A percentile compares a stretch with the other conserved stretches of the same genome.
phyloP scores from a whole-genome alignment of 2,329 filamentous ascomycete species.

The Aureobasidium mangrovei region DNA sequence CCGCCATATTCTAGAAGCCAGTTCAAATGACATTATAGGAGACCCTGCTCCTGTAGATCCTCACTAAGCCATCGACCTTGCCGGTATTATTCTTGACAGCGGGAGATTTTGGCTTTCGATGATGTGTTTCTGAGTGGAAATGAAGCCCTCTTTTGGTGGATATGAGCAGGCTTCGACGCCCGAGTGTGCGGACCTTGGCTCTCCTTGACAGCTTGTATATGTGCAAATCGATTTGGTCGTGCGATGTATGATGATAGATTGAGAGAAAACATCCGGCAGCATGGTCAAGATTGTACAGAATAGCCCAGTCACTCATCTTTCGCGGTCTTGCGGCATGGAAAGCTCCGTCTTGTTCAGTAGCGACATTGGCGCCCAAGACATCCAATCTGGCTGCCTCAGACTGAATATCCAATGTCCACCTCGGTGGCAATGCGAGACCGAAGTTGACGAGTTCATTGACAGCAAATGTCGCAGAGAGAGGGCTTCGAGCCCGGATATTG shows the following conservation, averaged over 20 bases:
- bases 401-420: background rate
- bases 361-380: background rate
- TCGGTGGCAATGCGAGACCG: slow-evolving; percentile 19
- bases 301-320: too few species aligned
- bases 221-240: background rate
- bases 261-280: background rate
- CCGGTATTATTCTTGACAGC: slow-evolving; percentile 1
- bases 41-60: background rate
- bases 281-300: background rate
- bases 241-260: background rate
- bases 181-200: background rate
- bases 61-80: slow-evolving; percentile 2
- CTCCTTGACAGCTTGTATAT: background rate
- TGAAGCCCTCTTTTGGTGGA: slow-evolving; percentile 9
- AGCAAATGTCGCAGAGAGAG: background rate
- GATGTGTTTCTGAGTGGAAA: slow-evolving; percentile 1
- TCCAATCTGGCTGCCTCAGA: background rate
- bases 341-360: background rate
- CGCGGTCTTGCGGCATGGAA: too few species aligned
- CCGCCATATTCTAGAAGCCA: slow-evolving; percentile 7
- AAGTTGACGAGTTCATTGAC: slow-evolving; percentile 15
- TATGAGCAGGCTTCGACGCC: background rate
- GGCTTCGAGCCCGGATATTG: background rate
- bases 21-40: background rate
- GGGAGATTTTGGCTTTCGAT: slow-evolving; percentile 1